Evolutionary conservation across 2,329 filamentous ascomycete genomes (phyloP).

Genomic region (Chrysoporthe austroafricana): DNA sequence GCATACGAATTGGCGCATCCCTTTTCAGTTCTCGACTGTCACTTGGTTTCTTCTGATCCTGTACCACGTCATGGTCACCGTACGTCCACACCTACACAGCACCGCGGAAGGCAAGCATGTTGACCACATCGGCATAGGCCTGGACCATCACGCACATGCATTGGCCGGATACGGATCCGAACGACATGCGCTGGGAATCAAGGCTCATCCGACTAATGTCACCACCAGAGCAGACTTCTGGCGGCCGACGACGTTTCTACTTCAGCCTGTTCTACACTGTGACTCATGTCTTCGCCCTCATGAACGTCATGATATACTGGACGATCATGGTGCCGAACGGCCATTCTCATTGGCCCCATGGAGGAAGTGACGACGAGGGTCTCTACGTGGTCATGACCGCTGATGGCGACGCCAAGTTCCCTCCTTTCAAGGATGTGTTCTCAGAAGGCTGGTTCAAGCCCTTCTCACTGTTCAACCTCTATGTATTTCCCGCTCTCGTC

Average conservation of each 20-base stretch:
- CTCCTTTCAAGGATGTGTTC: conserved; percentile 51
- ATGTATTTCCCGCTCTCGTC: conserved; percentile 47
- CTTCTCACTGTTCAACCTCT: conserved; percentile 52
- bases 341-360: conserved; percentile 40
- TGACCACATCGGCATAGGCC: conserved; percentile 7
- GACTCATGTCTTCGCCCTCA: conserved; percentile 50
- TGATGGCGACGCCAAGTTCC: conserved; percentile 12
- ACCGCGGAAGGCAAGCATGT: too few relatives aligned
- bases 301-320: conserved; percentile 58
- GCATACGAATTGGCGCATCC: conserved; percentile 45
- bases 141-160: conserved; percentile 59
- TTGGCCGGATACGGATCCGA: conserved; percentile 46
- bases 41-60: conserved; percentile 46
- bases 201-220: conserved; percentile 47
- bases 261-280: conserved; percentile 57
- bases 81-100: conserved; percentile 38
- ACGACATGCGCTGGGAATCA: conserved; percentile 42
- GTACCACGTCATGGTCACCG: conserved; percentile 52
- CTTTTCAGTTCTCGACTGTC: conserved; percentile 56
- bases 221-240: conserved; percentile 47
- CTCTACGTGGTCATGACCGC: conserved; percentile 16
- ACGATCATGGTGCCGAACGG: conserved; percentile 41
- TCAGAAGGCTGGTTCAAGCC: conserved; percentile 52
- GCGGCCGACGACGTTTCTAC: conserved; percentile 47
- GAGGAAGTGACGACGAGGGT: conserved; percentile 13